Evolutionary conservation across 2,329 filamentous ascomycete species (phyloP), one percentile per base, ranked within the genome.

Genomic region (Stemphylium vesicarium): DNA sequence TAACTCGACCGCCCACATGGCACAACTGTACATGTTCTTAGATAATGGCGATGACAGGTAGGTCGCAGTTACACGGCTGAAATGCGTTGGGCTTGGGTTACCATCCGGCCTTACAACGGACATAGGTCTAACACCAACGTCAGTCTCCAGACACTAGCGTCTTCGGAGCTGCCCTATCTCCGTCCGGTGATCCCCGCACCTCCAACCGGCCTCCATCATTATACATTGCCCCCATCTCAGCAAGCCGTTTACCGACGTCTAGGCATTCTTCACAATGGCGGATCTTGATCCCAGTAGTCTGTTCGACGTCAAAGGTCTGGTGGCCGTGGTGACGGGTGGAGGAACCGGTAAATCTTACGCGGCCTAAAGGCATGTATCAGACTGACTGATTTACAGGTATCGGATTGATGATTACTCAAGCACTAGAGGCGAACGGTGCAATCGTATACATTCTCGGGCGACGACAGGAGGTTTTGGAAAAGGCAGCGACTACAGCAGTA

Each of bases 371-470:
- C 2, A n/a, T 20, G 16, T 7, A 4, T 13, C 11, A 13, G 9
- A 8, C 24, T 46, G 12, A 38, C 33, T 20, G 16, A n/a, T 15
- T 26, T 24, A 9, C 16, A 66, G 65, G 65, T 7, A 68, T 70
- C 22, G 65, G 66, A 1, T 37, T 64, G 16, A 68, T 64, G 57
- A 64, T 69, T 6, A 53, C 65, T 3, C 59, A 60, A 53, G 55
- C 67, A 11, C 56, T 69, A 1, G 59, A 59, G 2, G 37, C 56
- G n/a, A 65, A 64, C 18, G 65, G 64, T 33, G 61, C 59, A 15
- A 59, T 64, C 16, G 65, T 68, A 6, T 69, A 68, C 31, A 65
- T 69, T 16, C 46, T 70, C 3, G 66, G 65, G 4, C 59, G 65
- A 15, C 63, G 66, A 16, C 45, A 60, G 24, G 57, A 63, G 4